A percentile compares a stretch with the other conserved stretches of the same genome.
Evolutionary conservation across 257 asterid species (phyloP).

Genomic region (Echium plantagineum): DNA sequence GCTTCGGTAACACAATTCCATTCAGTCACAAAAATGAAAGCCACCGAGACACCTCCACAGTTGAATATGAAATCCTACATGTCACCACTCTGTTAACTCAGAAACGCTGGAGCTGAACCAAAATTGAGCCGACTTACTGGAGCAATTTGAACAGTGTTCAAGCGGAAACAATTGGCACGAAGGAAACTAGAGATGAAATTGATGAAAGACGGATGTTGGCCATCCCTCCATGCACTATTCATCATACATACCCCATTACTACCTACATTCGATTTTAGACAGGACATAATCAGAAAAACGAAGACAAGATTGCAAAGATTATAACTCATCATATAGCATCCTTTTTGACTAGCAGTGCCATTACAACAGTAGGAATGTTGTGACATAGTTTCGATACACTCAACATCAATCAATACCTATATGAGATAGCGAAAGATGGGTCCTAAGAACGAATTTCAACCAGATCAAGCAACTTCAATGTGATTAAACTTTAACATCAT

Average conservation of each 20-base stretch:
- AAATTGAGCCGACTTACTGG: slow-evolving; percentile 39
- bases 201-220: slow-evolving; percentile 76
- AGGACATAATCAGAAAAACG: slow-evolving; percentile 3
- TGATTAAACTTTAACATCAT: not conserved
- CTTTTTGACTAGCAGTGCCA: not conserved
- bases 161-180: slow-evolving; percentile 49
- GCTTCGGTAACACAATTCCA: slow-evolving; percentile 39
- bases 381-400: not conserved
- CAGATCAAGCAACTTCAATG: not conserved
- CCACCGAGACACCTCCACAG: slow-evolving; percentile 80
- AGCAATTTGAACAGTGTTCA: slow-evolving; percentile 57
- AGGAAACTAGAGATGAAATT: slow-evolving; percentile 71
- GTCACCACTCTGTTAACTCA: slow-evolving; percentile 7
- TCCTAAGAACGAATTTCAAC: not conserved
- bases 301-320: not conserved
- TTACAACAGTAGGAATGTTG: too few relatives aligned
- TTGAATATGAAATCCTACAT: slow-evolving; percentile 91
- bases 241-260: slow-evolving; percentile 74
- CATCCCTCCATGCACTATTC: slow-evolving; percentile 71
- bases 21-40: slow-evolving; percentile 59
- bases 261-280: slow-evolving; percentile 31
- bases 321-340: not conserved
- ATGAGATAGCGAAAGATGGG: not conserved
- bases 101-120: not conserved
- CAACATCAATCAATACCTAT: not conserved